phyloP scores from a whole-genome alignment of 176 grass and related monocot genomes.

The Thinopyrum elongatum region DNA sequence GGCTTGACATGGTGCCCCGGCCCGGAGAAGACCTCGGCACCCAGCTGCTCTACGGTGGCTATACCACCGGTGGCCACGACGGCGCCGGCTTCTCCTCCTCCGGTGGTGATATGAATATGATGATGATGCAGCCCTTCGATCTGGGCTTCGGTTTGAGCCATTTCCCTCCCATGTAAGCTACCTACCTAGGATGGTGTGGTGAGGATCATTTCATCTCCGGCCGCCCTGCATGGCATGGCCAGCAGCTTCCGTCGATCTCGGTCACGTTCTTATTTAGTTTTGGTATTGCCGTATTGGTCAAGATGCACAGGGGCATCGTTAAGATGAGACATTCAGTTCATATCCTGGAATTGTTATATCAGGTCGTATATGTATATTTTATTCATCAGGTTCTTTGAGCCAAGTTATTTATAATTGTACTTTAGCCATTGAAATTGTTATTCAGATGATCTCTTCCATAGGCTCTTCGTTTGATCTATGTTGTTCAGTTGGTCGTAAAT shows the following conservation, averaged over 20 bases:
- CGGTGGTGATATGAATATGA: not conserved
- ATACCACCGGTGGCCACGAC: not conserved
- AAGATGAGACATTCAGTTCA: not conserved
- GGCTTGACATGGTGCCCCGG: not conserved
- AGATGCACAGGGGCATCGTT: not conserved
- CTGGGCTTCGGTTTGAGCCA: not conserved
- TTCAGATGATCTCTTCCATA: not conserved
- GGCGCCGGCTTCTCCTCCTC: not conserved
- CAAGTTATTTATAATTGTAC: not conserved
- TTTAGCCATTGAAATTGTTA: not conserved
- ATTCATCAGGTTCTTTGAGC: not conserved
- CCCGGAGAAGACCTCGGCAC: not conserved
- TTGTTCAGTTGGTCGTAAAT: no score
- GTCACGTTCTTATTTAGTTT: not conserved
- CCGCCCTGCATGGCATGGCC: not conserved
- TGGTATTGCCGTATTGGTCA: not conserved
- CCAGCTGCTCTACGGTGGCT: not conserved
- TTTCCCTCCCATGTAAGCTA: conserved; percentile 11
- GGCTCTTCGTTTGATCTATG: not conserved
- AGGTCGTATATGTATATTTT: not conserved
- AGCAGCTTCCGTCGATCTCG: no score
- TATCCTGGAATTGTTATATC: not conserved
- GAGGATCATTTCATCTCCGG: not conserved
- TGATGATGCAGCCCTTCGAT: not conserved
- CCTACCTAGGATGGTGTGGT: not conserved